Base-by-base conservation (phyloP, 2,329 filamentous ascomycete genomes). In the Fusarium verticillioides region DNA sequence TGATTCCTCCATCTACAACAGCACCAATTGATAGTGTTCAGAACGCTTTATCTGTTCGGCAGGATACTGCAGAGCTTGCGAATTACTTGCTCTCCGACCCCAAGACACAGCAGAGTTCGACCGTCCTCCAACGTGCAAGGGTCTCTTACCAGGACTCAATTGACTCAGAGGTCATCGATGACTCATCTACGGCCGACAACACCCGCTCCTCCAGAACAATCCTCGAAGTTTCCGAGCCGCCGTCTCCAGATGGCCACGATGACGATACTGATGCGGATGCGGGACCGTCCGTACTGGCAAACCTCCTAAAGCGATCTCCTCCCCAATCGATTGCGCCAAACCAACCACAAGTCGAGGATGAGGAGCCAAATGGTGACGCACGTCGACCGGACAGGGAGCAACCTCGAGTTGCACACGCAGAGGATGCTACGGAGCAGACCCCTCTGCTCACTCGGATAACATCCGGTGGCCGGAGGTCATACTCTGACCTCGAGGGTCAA, bases 21-120 rank as follows among this genome's bases (percentile, higher is more conserved):
- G 87, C 84, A 43, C 86, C 87, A 23, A 79, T 89, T 82, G 93
- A 96, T 79, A 92, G 90, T 75, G 88, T 90, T 23, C 90, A 94
- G 76, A 93, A 94, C 81, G 93, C 94, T 39, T 90, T 91, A 66
- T 93, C 91, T 73, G 92, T 97, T 44, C 92, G 95, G 72, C 92
- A 96, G 82, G 92, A 96, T 79, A 97, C 95, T 5, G 94, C 94
- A 58, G 94, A 97, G 82, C 87, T 97, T 63, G 95, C 95, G 47
- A 94, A 90, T 23, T 94, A 95, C 80, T 91, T 94, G 56, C 87
- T 97, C 34, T 92, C 92, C 43, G 90, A 93, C 75, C 87, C 87
- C 75, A 83, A 86, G 64, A 81, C 83, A 65, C 76, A 80, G 47
- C 83, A 81, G 47, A 84, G 81, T 68, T 82, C 85, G 9, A 83